Evolutionary conservation across 345 rosid genomes (phyloP).

Genomic region (Carallia pectinifolia): DNA sequence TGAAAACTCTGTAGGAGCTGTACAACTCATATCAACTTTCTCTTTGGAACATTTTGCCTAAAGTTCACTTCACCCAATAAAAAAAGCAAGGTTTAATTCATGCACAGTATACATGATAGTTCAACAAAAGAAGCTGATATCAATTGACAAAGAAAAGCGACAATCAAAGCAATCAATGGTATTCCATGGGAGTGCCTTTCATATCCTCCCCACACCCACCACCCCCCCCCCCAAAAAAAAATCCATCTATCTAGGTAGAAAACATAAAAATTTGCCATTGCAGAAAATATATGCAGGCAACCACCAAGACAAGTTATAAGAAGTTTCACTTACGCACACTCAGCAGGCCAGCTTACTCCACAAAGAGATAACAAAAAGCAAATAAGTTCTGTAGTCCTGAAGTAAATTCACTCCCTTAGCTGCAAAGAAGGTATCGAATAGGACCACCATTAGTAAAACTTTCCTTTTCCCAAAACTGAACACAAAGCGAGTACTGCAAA

Average conservation of each 20-base stretch:
- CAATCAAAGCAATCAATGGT: neutral
- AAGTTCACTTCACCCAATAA: neutral
- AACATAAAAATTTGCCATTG: too few species aligned
- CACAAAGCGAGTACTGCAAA: constrained; percentile 85
- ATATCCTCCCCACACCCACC: neutral
- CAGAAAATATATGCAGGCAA: neutral
- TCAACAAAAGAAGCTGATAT: neutral
- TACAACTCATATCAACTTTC: too few species aligned
- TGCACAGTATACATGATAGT: neutral
- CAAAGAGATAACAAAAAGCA: constrained; percentile 77
- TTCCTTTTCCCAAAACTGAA: constrained; percentile 89
- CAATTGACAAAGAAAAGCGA: neutral
- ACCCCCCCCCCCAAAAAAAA: too few species aligned
- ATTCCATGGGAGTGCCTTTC: too few species aligned
- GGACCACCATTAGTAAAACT: constrained; percentile 83
- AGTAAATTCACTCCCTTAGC: constrained; percentile 80
- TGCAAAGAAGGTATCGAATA: constrained; percentile 81
- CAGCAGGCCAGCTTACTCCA: constrained; percentile 95
- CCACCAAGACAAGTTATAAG: neutral
- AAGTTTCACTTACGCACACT: constrained; percentile 71
- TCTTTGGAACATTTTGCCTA: neutral
- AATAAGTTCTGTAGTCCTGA: constrained; percentile 62
- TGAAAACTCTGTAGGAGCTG: too few species aligned
- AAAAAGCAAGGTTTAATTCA: neutral
- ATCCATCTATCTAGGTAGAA: too few species aligned